These are phyloP conservation scores for Xylariaceae sp. DNA, from an alignment of 2,329 filamentous ascomycete genomes.

Conservation along the genomic window DNA sequence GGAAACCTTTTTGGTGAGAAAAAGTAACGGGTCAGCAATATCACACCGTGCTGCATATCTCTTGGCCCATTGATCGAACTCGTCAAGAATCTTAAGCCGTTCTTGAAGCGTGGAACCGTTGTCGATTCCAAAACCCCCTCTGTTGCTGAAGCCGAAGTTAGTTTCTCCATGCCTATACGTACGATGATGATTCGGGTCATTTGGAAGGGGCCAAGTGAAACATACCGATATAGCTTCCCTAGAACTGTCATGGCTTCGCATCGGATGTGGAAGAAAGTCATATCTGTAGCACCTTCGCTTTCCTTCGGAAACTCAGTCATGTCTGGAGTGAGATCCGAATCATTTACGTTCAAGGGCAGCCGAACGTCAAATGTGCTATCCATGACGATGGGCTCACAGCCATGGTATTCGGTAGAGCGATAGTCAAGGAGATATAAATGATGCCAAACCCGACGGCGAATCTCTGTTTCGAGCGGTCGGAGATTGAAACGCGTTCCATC, in stretches of 20 bases:
- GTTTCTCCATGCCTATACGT: not conserved
- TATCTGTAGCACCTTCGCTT: conserved; percentile 41
- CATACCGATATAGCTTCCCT: conserved; percentile 1
- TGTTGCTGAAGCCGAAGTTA: conserved; percentile 7
- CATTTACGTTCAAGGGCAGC: conserved; percentile 50
- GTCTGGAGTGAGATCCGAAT: conserved; percentile 45
- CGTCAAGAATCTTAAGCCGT: conserved; percentile 11
- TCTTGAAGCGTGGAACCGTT: conserved; percentile 7
- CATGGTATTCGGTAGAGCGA: conserved; percentile 48
- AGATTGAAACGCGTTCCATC: conserved; percentile 48
- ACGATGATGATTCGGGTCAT: not conserved
- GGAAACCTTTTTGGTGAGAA: conserved; percentile 8
- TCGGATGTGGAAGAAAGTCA: conserved; percentile 39
- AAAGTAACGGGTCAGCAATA: conserved; percentile 7
- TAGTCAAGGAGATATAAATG: conserved; percentile 46
- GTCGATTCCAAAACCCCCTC: not conserved
- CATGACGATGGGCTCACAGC: conserved; percentile 42
- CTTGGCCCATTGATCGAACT: conserved; percentile 15
- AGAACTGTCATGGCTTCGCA: conserved; percentile 36
- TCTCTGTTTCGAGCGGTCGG: conserved; percentile 48
- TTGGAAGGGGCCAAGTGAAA: not conserved
- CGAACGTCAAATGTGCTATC: conserved; percentile 44
- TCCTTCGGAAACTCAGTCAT: conserved; percentile 30
- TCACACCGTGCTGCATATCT: conserved; percentile 14
- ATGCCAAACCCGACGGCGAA: conserved; percentile 52